A percentile compares a stretch with the other conserved stretches of the same genome.
Evolutionary conservation across 176 grass and related monocot species (phyloP).

Genomic region (Aegilops sharonensis): DNA sequence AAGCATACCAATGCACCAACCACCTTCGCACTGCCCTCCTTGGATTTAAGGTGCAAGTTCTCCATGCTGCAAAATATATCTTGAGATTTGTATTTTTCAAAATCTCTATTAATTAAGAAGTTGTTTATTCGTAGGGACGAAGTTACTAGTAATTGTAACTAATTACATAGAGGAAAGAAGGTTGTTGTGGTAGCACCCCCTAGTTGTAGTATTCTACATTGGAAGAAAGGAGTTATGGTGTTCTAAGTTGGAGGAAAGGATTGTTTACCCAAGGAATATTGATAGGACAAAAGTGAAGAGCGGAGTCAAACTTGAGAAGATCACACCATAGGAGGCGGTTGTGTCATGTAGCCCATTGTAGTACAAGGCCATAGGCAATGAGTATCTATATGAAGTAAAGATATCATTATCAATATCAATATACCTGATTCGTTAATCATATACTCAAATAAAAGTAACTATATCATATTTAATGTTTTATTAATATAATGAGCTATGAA

Average conservation of each 20-base stretch:
- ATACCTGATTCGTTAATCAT: not conserved
- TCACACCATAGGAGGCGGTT: not conserved
- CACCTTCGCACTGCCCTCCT: not conserved
- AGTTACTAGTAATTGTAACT: too few relatives aligned
- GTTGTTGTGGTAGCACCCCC: too few relatives aligned
- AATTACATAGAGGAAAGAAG: too few relatives aligned
- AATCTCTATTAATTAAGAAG: too few relatives aligned
- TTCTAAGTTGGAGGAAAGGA: not conserved
- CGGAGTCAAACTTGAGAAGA: not conserved
- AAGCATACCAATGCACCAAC: not conserved
- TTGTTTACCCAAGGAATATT: not conserved
- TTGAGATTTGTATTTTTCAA: not conserved
- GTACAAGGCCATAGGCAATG: not conserved
- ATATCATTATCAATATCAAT: not conserved
- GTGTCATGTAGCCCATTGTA: not conserved
- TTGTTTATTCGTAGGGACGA: too few relatives aligned
- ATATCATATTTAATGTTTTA: too few relatives aligned
- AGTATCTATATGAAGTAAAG: not conserved
- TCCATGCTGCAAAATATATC: not conserved
- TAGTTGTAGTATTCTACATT: too few relatives aligned
- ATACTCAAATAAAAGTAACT: not conserved
- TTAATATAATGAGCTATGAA: too few relatives aligned
- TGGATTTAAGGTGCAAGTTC: slow-evolving; percentile 8
- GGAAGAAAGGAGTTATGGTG: too few relatives aligned
- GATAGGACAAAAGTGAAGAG: not conserved